Percentiles rank a stretch among this genome's conserved stretches.
These are phyloP conservation scores for Cryphonectria naterciae DNA, from an alignment of 2,329 filamentous ascomycete species.

Conservation along the genomic window DNA sequence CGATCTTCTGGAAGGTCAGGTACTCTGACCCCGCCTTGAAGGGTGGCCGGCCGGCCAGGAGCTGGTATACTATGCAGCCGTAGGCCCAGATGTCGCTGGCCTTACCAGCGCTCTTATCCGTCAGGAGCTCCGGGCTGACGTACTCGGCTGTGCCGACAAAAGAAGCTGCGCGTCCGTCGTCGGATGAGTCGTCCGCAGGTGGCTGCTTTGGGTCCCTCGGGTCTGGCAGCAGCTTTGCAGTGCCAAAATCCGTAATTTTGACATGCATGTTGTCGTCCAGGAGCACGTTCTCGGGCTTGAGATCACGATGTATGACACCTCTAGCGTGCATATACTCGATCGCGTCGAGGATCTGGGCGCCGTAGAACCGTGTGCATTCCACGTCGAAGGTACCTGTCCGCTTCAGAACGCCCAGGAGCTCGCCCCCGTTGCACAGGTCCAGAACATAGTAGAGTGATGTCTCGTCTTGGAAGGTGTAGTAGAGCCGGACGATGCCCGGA, in stretches of 20 bases:
- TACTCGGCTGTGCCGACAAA: constrained; percentile 99
- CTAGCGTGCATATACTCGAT: constrained; percentile 98
- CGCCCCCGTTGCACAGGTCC: constrained; percentile 89
- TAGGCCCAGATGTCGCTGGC: constrained; percentile 98
- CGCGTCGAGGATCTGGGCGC: constrained; percentile 92
- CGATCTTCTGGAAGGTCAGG: constrained; percentile 97
- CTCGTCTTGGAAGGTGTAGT: constrained; percentile 99
- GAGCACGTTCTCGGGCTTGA: constrained; percentile 96
- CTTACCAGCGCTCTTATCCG: constrained; percentile 96
- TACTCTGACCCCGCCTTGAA: constrained; percentile 98
- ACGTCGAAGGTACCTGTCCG: constrained; percentile 93
- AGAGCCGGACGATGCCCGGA: constrained; percentile 92
- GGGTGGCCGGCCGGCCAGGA: constrained; percentile 91
- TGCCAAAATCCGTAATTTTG: constrained; percentile 98
- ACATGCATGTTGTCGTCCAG: constrained; percentile 95
- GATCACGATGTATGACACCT: constrained; percentile 92
- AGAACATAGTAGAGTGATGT: constrained; percentile 95
- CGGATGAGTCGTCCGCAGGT: constrained; percentile 35
- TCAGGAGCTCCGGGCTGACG: constrained; percentile 95
- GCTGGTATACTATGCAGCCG: constrained; percentile 96
- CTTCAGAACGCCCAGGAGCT: constrained; percentile 90
- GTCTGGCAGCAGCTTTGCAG: constrained; percentile 85
- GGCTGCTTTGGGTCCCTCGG: constrained; percentile 52
- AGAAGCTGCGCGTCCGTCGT: constrained; percentile 80
- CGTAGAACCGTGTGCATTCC: constrained; percentile 92